A percentile compares a stretch with the other conserved stretches of the same genome.
Conservation (phyloP, 768 basidiomycete genomes). For the Tulasnella sp. region DNA sequence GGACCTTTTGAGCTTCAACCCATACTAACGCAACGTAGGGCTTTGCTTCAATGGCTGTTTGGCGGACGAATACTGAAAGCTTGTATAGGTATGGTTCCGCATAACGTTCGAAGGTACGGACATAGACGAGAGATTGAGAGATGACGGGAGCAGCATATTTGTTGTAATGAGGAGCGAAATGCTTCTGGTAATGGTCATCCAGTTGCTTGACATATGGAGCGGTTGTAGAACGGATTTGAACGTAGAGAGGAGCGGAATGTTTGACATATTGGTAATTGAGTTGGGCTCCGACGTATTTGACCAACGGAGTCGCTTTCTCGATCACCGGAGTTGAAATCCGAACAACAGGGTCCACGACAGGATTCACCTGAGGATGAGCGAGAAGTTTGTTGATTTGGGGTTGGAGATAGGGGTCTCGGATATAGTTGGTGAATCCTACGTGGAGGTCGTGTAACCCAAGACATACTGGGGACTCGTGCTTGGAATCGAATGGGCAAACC, state of each 20-base stretch:
- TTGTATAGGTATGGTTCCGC: constrained; percentile 10
- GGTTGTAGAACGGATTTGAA: neutral
- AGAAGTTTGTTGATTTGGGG: neutral
- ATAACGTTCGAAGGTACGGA: neutral
- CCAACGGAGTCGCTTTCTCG: neutral
- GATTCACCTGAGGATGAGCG: neutral
- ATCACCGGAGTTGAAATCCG: neutral
- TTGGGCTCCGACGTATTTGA: neutral
- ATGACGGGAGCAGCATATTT: neutral
- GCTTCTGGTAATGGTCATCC: constrained; percentile 5
- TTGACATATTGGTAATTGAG: constrained; percentile 1
- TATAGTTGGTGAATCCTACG: neutral
- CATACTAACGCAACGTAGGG: constrained; percentile 1
- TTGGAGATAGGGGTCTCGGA: constrained; percentile 5
- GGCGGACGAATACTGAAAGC: neutral
- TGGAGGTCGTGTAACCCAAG: neutral
- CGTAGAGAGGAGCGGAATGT: neutral
- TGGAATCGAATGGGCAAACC: constrained; percentile 7
- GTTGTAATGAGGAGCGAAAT: neutral
- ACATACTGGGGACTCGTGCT: neutral
- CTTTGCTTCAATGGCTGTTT: neutral
- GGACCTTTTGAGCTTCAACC: constrained; percentile 1
- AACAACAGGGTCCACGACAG: neutral
- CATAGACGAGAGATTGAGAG: neutral
- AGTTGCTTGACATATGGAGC: constrained; percentile 9